These are phyloP conservation scores for Solanum bukasovii DNA, from an alignment of 257 asterid genomes.

Conservation along the genomic window DNA sequence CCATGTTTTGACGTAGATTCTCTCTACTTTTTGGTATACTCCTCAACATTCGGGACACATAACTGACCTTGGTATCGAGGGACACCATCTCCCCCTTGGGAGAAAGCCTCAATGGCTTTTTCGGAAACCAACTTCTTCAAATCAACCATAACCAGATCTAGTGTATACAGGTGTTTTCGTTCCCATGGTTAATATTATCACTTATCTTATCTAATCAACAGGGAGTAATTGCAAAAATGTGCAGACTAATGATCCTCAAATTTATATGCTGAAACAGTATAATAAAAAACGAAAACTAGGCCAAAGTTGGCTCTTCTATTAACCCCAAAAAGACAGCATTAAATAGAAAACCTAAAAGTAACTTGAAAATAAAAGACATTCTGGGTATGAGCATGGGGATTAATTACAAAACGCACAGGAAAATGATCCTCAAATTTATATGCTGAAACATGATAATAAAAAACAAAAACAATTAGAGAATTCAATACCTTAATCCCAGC, in stretches of 20 bases:
- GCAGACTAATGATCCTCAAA: slow-evolving; percentile 2
- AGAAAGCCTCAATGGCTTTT: neutral
- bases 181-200: neutral
- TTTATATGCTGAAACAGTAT: neutral
- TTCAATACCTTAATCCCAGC: slow-evolving; percentile 64
- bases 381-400: neutral
- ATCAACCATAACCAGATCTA: neutral
- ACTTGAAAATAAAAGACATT: slow-evolving; percentile 1
- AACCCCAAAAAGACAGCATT: slow-evolving; percentile 84
- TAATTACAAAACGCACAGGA: neutral
- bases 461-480: neutral
- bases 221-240: neutral
- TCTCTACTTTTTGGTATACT: neutral
- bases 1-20: neutral
- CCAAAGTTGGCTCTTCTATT: slow-evolving; percentile 51
- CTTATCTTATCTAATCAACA: neutral
- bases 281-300: neutral
- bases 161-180: neutral
- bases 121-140: neutral
- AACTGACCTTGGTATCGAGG: neutral
- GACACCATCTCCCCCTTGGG: neutral
- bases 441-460: neutral
- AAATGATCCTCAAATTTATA: neutral
- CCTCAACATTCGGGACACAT: neutral
- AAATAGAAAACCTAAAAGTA: slow-evolving; percentile 58